These are phyloP conservation scores for Phytophthora citrophthora DNA, from an alignment of 352 stramenopile species.

Conservation along the genomic window DNA sequence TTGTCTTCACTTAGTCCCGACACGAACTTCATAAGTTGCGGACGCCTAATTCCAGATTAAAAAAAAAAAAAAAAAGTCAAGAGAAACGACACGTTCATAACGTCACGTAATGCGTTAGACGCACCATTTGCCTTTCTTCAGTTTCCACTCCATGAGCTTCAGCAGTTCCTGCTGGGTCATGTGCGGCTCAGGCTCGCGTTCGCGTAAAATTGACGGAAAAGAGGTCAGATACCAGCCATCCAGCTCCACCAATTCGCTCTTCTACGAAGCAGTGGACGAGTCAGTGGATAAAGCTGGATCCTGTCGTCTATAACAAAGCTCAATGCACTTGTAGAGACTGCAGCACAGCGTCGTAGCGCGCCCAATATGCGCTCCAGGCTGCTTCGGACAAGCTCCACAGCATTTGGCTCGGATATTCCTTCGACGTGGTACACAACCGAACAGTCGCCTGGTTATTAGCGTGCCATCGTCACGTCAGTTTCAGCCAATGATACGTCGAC, in stretches of 20 bases:
- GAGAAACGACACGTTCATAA: background rate
- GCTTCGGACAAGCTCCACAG: conserved; percentile 36
- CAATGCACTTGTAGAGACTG: conserved; percentile 41
- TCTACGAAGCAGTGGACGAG: conserved; percentile 35
- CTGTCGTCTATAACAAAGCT: background rate
- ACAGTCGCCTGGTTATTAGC: conserved; percentile 23
- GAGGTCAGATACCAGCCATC: conserved; percentile 63
- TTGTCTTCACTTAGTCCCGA: conserved; percentile 46
- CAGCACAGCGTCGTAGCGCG: conserved; percentile 50
- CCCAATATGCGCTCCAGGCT: conserved; percentile 47
- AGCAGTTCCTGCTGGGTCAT: conserved; percentile 63
- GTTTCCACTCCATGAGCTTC: conserved; percentile 84
- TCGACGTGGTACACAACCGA: conserved; percentile 18
- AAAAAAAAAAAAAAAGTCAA: conserved; percentile 7
- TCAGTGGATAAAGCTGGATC: background rate
- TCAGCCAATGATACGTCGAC: conserved; percentile 2
- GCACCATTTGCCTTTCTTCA: conserved; percentile 87
- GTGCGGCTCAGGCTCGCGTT: conserved; percentile 55
- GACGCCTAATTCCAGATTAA: conserved; percentile 44
- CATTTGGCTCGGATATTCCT: conserved; percentile 16
- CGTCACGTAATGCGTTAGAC: background rate
- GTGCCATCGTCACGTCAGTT: conserved; percentile 17
- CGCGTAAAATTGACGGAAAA: conserved; percentile 48
- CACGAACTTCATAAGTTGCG: conserved; percentile 80
- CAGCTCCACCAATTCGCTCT: conserved; percentile 60